A percentile compares a stretch with the other conserved stretches of the same genome.
These are phyloP conservation scores for Ambrosiella cleistominuta DNA, from an alignment of 2,329 filamentous ascomycete species.

Conservation along the genomic window DNA sequence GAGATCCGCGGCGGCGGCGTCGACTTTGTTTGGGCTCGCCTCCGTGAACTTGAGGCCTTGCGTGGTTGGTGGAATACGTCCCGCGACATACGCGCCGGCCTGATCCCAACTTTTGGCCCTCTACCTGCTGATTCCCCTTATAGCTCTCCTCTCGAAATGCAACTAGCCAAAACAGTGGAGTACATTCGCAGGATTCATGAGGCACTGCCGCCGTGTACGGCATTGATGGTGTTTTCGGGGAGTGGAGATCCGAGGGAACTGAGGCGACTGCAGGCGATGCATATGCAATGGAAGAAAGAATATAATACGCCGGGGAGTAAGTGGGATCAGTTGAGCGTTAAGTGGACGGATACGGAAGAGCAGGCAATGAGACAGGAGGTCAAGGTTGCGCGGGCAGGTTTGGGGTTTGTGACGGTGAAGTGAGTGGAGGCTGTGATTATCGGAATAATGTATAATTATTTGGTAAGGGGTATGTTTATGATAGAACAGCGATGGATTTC, in stretches of 20 bases:
- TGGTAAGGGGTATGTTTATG: neutral
- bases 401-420: constrained; percentile 49
- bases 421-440: constrained; percentile 19
- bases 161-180: constrained; percentile 27
- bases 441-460: neutral
- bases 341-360: constrained; percentile 51
- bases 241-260: constrained; percentile 52
- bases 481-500: neutral
- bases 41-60: constrained; percentile 46
- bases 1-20: constrained; percentile 42
- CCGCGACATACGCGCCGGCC: constrained; percentile 21
- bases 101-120: constrained; percentile 14
- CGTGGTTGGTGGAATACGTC: constrained; percentile 53
- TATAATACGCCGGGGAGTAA: constrained; percentile 45
- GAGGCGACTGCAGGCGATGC: constrained; percentile 41
- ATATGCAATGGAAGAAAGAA: constrained; percentile 43
- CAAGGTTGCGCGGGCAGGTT: constrained; percentile 38
- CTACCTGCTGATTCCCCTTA: constrained; percentile 14
- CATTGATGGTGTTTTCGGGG: constrained; percentile 46
- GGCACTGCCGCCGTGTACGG: constrained; percentile 45
- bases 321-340: constrained; percentile 48
- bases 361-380: constrained; percentile 42
- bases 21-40: constrained; percentile 49
- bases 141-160: constrained; percentile 25
- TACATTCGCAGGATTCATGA: constrained; percentile 39